Percentiles rank a stretch among this genome's conserved stretches.
phyloP scores from a whole-genome alignment of 495 filamentous ascomycete genomes.

The Penicillium macrosclerotiorum region DNA sequence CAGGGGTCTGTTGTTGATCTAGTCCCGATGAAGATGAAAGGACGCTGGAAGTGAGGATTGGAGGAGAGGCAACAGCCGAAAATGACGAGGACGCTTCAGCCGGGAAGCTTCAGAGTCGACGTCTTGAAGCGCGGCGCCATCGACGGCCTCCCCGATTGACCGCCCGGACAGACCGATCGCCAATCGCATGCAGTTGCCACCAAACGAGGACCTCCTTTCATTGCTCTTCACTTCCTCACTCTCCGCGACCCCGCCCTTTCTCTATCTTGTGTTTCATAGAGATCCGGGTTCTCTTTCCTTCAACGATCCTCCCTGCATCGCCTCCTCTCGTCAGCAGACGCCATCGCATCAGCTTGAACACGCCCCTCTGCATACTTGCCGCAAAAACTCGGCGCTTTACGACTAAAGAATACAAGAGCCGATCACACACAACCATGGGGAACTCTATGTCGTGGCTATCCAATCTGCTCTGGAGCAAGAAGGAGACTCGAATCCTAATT shows the following conservation, averaged over 20 bases:
- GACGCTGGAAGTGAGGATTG: neutral
- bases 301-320: constrained; percentile 1
- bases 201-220: constrained; percentile 6
- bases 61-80: neutral
- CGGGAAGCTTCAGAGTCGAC: neutral
- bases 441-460: constrained; percentile 72
- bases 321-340: neutral
- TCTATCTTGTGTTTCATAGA: constrained; percentile 11
- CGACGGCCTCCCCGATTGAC: constrained; percentile 26
- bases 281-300: neutral
- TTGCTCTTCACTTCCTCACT: constrained; percentile 6
- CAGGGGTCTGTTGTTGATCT: neutral
- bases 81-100: constrained; percentile 3
- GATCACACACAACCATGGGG: constrained; percentile 61
- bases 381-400: constrained; percentile 1
- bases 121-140: constrained; percentile 16
- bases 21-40: neutral
- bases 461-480: constrained; percentile 83
- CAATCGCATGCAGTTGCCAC: constrained; percentile 27
- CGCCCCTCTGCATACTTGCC: constrained; percentile 3
- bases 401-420: constrained; percentile 2
- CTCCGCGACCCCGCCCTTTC: constrained; percentile 5
- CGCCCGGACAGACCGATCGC: constrained; percentile 31
- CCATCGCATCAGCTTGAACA: neutral
- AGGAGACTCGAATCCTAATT: constrained; percentile 96